Evolutionary conservation across 441 rosid genomes (phyloP).

Genomic region (Croton setiger): DNA sequence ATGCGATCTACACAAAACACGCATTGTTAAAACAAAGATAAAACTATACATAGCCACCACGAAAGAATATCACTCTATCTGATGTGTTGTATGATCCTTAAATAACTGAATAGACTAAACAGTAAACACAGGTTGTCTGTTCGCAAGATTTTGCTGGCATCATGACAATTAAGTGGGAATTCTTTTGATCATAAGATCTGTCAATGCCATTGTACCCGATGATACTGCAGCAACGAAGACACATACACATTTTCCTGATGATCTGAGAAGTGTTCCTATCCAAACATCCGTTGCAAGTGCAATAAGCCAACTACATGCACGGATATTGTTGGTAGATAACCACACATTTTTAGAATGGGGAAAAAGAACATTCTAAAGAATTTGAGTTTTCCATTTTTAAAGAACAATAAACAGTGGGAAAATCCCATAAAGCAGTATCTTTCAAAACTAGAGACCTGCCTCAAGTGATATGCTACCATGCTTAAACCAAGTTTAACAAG

Average conservation of each 20-base stretch:
- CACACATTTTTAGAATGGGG: background rate
- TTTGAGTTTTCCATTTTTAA: background rate
- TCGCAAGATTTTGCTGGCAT: background rate
- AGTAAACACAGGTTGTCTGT: too few relatives aligned
- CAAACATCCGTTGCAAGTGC: background rate
- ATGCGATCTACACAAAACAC: constrained; percentile 46
- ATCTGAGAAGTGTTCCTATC: background rate
- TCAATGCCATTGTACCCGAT: background rate
- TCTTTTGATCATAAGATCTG: background rate
- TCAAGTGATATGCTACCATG: background rate
- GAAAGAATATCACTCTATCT: background rate
- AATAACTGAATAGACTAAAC: too few relatives aligned
- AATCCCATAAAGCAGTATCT: background rate
- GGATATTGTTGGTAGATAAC: background rate
- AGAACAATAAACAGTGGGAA: background rate
- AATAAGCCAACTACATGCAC: background rate
- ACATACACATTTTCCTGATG: background rate
- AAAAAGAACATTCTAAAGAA: background rate
- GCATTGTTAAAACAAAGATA: background rate
- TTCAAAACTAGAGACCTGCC: background rate
- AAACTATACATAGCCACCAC: background rate
- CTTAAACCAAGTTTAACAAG: background rate
- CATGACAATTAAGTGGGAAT: background rate
- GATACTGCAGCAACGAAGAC: background rate
- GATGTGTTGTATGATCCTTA: too few relatives aligned